phyloP scores from a whole-genome alignment of 2,329 filamentous ascomycete genomes.

The Pseudofabraea citricarpa region DNA sequence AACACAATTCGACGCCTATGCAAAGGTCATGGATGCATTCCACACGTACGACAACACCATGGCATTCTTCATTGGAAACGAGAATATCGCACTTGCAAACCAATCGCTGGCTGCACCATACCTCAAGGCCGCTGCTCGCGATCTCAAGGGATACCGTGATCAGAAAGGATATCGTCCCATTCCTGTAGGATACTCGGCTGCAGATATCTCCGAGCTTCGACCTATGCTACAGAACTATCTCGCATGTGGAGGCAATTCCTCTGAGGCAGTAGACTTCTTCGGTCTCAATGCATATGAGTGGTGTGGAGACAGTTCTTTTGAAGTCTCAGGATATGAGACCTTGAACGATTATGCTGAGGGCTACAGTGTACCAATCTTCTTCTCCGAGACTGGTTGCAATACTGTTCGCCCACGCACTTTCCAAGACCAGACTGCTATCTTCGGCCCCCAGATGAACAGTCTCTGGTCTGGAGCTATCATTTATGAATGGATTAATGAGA shows the following conservation, averaged over 20 bases:
- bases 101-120: conserved; percentile 68
- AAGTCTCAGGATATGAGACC: conserved; percentile 61
- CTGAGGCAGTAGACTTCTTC: conserved; percentile 77
- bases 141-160: conserved; percentile 78
- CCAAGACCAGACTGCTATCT: conserved; percentile 71
- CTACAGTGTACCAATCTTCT: conserved; percentile 82
- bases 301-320: conserved; percentile 56
- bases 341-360: conserved; percentile 62
- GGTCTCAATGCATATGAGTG: conserved; percentile 81
- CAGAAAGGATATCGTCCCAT: conserved; percentile 73
- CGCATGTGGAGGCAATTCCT: conserved; percentile 66
- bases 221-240: conserved; percentile 66
- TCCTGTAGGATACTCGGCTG: conserved; percentile 81
- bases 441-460: conserved; percentile 66
- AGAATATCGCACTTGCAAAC: conserved; percentile 64
- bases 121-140: conserved; percentile 75
- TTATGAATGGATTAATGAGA: conserved; percentile 87
- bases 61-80: conserved; percentile 85
- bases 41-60: conserved; percentile 73
- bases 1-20: conserved; percentile 64
- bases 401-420: conserved; percentile 55
- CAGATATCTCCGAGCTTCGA: conserved; percentile 68
- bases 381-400: conserved; percentile 86
- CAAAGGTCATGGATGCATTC: conserved; percentile 72
- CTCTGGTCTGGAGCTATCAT: conserved; percentile 74